Evolutionary conservation across 2,329 filamentous ascomycete genomes (phyloP).

Genomic region (Diplodia mutila): DNA sequence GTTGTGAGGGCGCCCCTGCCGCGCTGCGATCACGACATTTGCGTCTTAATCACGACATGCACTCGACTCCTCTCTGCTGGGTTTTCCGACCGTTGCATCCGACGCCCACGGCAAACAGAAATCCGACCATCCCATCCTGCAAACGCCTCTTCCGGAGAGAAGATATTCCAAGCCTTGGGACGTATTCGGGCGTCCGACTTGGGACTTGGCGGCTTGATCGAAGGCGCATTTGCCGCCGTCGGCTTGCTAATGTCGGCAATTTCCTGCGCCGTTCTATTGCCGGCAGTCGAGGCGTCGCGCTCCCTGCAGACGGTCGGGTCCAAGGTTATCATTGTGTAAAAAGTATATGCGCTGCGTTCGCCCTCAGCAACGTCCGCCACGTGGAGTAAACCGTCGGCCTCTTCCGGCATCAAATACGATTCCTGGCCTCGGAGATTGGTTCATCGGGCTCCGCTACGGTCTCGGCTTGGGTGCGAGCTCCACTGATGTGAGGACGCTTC

Average conservation of each 20-base stretch:
- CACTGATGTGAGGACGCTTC: background rate
- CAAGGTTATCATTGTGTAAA: background rate
- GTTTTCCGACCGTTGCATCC: background rate
- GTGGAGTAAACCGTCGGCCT: background rate
- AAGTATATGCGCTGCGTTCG: background rate
- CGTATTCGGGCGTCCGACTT: background rate
- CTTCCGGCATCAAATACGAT: background rate
- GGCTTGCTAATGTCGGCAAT: constrained; percentile 5
- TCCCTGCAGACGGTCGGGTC: background rate
- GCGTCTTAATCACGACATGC: constrained; percentile 13
- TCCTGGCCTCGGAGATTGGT: background rate
- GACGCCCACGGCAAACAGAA: background rate
- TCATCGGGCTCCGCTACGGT: background rate
- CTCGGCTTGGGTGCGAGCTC: background rate
- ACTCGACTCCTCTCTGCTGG: background rate
- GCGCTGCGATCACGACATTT: constrained; percentile 25
- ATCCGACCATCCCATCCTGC: background rate
- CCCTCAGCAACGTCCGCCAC: background rate
- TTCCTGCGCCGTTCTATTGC: background rate
- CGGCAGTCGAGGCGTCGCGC: background rate
- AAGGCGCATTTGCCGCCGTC: constrained; percentile 4
- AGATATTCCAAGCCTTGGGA: background rate
- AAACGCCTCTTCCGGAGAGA: background rate
- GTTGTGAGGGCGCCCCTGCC: constrained; percentile 4
- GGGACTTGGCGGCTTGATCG: constrained; percentile 2